Evolutionary conservation across 192 early-diverging fungal genomes (phyloP).

Genomic region (Coemansia furcata): DNA sequence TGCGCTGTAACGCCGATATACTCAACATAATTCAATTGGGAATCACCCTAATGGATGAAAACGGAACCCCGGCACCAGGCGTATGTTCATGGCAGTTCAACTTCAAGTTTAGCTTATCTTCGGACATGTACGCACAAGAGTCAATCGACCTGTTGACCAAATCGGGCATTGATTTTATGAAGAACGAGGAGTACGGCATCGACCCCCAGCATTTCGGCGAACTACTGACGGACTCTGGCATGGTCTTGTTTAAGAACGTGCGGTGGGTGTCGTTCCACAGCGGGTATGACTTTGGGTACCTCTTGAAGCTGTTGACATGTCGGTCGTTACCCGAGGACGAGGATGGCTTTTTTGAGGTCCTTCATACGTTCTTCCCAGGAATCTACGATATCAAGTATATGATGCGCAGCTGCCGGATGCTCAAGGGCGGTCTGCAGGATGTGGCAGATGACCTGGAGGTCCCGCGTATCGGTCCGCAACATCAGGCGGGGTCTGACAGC

Average conservation of each 20-base stretch:
- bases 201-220: constrained; percentile 96
- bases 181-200: constrained; percentile 94
- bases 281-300: constrained; percentile 98
- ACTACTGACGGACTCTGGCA: constrained; percentile 92
- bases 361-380: constrained; percentile 94
- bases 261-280: constrained; percentile 99
- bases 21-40: constrained; percentile 98
- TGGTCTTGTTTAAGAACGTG: constrained; percentile 91
- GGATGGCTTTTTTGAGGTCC: constrained; percentile 87
- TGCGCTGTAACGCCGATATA: constrained; percentile 97
- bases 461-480: constrained; percentile 91
- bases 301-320: constrained; percentile 94
- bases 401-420: constrained; percentile 94
- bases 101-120: constrained; percentile 93
- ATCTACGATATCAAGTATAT: constrained; percentile 99
- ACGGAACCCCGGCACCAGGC: constrained; percentile 80
- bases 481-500: constrained; percentile 98
- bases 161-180: constrained; percentile 97
- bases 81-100: constrained; percentile 97
- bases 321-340: constrained; percentile 89
- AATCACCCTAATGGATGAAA: constrained; percentile 86
- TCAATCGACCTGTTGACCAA: constrained; percentile 97
- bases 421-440: constrained; percentile 97
- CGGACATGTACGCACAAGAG: constrained; percentile 99
- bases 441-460: constrained; percentile 96